These are phyloP conservation scores for Ceriops tagal DNA, from an alignment of 345 rosid species.

Conservation along the genomic window DNA sequence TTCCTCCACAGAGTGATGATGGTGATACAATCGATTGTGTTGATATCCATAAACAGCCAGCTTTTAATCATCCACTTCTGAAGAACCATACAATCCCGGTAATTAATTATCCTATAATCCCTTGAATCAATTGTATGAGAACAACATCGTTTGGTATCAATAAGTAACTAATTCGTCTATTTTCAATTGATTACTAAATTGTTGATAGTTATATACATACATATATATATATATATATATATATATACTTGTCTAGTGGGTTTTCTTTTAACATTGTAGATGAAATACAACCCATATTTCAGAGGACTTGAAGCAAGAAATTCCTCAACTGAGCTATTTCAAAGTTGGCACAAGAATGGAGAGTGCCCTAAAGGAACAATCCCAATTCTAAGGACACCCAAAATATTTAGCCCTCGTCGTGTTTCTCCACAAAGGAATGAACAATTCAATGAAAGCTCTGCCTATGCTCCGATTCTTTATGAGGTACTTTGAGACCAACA, in stretches of 20 bases:
- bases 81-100: constrained; percentile 24
- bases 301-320: not conserved
- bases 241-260: not conserved
- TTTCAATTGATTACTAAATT: too few relatives aligned
- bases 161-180: too few relatives aligned
- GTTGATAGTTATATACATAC: too few relatives aligned
- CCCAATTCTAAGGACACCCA: constrained; percentile 20
- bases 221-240: too few relatives aligned
- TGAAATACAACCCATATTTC: constrained; percentile 13
- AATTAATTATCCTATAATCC: too few relatives aligned
- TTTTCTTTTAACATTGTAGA: not conserved
- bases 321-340: not conserved
- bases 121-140: too few relatives aligned
- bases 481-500: constrained; percentile 11
- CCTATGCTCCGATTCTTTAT: not conserved
- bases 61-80: constrained; percentile 34
- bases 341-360: constrained; percentile 19
- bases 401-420: not conserved
- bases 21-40: constrained; percentile 26
- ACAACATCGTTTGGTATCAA: too few relatives aligned
- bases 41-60: constrained; percentile 27
- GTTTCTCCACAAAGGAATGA: not conserved
- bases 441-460: too few relatives aligned
- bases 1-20: not conserved
- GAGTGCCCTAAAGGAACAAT: constrained; percentile 34